These are phyloP conservation scores for Candida suzukii DNA, from an alignment of 805 yeast genomes.

Conservation along the genomic window DNA sequence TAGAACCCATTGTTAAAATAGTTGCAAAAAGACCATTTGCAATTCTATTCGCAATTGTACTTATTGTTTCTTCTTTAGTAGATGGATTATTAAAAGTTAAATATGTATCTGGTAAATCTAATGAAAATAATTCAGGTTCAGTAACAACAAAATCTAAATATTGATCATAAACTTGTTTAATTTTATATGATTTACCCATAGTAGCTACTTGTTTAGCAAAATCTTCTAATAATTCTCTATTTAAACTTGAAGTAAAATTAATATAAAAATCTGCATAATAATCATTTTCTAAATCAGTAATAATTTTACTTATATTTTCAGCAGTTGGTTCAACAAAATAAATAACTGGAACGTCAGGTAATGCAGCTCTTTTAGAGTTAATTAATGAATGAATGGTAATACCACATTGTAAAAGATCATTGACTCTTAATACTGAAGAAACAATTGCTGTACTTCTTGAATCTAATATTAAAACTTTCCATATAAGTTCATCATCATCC, in stretches of 20 bases:
- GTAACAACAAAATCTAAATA: slow-evolving; percentile 88
- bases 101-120: slow-evolving; percentile 64
- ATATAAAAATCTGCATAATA: slow-evolving; percentile 74
- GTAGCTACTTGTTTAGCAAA: slow-evolving; percentile 78
- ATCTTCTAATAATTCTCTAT: slow-evolving; percentile 76
- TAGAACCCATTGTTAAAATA: slow-evolving; percentile 65
- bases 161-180: slow-evolving; percentile 90
- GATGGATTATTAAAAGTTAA: slow-evolving; percentile 61
- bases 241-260: slow-evolving; percentile 78
- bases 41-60: slow-evolving; percentile 55
- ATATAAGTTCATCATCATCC: slow-evolving; percentile 60
- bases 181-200: slow-evolving; percentile 60
- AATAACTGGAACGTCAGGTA: slow-evolving; percentile 92
- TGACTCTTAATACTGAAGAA: slow-evolving; percentile 87
- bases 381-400: slow-evolving; percentile 84
- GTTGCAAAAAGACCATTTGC: slow-evolving; percentile 78
- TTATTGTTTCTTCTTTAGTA: slow-evolving; percentile 71
- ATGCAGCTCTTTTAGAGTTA: slow-evolving; percentile 63
- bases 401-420: slow-evolving; percentile 84
- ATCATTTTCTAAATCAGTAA: slow-evolving; percentile 66
- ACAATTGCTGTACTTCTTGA: slow-evolving; percentile 73
- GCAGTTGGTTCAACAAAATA: slow-evolving; percentile 86
- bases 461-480: slow-evolving; percentile 91
- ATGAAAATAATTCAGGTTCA: slow-evolving; percentile 83
- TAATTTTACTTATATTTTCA: slow-evolving; percentile 63